Base-by-base conservation (phyloP, 257 asterid genomes). In the Pogostemon cablin region DNA sequence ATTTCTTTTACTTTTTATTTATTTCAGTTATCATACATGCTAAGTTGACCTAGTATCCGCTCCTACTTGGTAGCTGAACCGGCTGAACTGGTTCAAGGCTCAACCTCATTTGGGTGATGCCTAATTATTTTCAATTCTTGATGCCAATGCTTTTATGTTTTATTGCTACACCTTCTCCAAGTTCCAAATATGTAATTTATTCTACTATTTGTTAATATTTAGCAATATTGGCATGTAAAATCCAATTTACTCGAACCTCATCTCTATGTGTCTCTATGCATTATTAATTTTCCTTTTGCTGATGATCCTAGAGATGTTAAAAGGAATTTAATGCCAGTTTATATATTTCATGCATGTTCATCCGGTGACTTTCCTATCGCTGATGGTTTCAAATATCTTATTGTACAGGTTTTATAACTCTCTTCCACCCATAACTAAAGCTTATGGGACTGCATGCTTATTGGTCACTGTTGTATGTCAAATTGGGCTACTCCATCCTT, bases 341-440 rank as follows among this genome's bases (percentile, higher is more conserved):
- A 6, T 15, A 68, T 15, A 5, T 43, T 62, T 62, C 60, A 48
- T 7, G 72, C 54, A 32, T 42, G 55, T 38, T 17, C 42, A 40
- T 67, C 43, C 25, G 7, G 59, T 20, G 60, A 37, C 38, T 40
- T 55, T 80, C 52, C 48, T n/a, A 12, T 48, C 62, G 57, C 3
- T 66, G 15, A 32, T 69, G 44, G 63, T 70, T 74, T 11, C 48
- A 39, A 39, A 43, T 62, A 34, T 67, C 67, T 32, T 54, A 7
- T 63, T 62, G 65, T 76, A 47, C 90, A 93, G 99, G 77, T 93
- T 47, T 80, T 93, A 91, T 56, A 77, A 88, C 50, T 89, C 96
- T 53, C 98, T 93, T 84, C 99, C 99, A 20, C 97, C 99, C 10
- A 84, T 95, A 60, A 89, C 92, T 83, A 91, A 85, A 88, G 88